Conservation (phyloP, 2,329 filamentous ascomycete species). For the Fusarium chaquense region DNA sequence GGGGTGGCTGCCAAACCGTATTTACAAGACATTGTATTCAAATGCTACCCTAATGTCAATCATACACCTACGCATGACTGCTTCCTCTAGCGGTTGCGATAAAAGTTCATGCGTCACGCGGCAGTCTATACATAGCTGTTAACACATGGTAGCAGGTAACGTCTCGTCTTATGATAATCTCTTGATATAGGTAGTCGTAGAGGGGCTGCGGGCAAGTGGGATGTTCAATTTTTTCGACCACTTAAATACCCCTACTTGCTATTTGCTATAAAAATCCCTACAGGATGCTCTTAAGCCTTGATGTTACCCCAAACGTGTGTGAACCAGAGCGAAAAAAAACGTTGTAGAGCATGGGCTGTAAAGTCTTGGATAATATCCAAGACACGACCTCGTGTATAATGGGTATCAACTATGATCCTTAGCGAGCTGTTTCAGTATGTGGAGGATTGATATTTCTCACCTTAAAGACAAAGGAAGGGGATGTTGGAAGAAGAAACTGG, state of each 20-base stretch:
- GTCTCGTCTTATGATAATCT: not conserved
- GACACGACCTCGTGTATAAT: not conserved
- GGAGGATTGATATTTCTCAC: not conserved
- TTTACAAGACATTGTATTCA: slow-evolving; percentile 22
- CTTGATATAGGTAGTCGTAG: not conserved
- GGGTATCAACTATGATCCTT: slow-evolving; percentile 24
- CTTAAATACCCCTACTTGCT: not conserved
- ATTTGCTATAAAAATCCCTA: not conserved
- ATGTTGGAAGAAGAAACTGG: not conserved
- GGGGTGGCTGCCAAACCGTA: slow-evolving; percentile 1
- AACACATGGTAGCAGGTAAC: slow-evolving; percentile 2
- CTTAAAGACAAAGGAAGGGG: slow-evolving; percentile 5
- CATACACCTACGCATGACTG: slow-evolving; percentile 16
- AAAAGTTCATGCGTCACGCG: slow-evolving; percentile 20
- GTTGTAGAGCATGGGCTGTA: not conserved
- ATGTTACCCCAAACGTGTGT: not conserved
- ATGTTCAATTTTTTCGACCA: slow-evolving; percentile 15
- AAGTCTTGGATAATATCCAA: not conserved
- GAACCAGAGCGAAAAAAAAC: not conserved
- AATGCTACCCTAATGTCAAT: slow-evolving; percentile 18
- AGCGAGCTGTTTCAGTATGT: not conserved
- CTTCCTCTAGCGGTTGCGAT: not conserved
- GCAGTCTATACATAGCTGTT: not conserved
- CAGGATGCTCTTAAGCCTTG: not conserved
- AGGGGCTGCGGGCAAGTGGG: slow-evolving; percentile 6